phyloP scores from a whole-genome alignment of 805 yeast species.

The Starmera dryadoides region DNA sequence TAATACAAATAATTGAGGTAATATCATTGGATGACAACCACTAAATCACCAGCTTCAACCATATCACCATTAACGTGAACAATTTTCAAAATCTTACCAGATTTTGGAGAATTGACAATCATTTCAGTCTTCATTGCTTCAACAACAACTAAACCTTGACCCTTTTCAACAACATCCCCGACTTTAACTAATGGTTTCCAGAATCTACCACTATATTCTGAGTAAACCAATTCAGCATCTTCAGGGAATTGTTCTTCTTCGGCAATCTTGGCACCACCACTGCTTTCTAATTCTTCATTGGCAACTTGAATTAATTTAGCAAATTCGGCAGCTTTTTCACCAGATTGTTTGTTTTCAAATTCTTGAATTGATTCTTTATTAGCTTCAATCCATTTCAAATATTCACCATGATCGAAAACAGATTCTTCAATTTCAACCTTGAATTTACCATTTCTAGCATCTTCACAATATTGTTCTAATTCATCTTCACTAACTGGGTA shows the following conservation, averaged over 20 bases:
- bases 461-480: slow-evolving; percentile 61
- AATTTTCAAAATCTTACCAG: slow-evolving; percentile 68
- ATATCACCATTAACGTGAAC: slow-evolving; percentile 86
- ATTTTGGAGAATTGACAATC: slow-evolving; percentile 67
- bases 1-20: too few species aligned
- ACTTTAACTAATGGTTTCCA: slow-evolving; percentile 85
- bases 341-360: slow-evolving; percentile 61
- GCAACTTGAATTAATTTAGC: slow-evolving; percentile 75
- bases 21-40: slow-evolving; percentile 61
- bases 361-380: slow-evolving; percentile 66
- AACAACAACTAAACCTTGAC: slow-evolving; percentile 79
- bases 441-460: slow-evolving; percentile 76
- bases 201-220: slow-evolving; percentile 94
- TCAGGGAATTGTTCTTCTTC: slow-evolving; percentile 61
- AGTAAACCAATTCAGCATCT: slow-evolving; percentile 75
- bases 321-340: slow-evolving; percentile 82
- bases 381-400: slow-evolving; percentile 69
- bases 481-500: slow-evolving; percentile 87
- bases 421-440: slow-evolving; percentile 67
- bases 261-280: slow-evolving; percentile 37
- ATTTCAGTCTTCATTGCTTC: slow-evolving; percentile 99
- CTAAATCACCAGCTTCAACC: slow-evolving; percentile 95
- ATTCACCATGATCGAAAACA: slow-evolving; percentile 76
- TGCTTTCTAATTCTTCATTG: slow-evolving; percentile 60
- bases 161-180: slow-evolving; percentile 67